A percentile compares a stretch with the other conserved stretches of the same genome.
Conservation (phyloP, 164 flowering plant genomes). For the Paratinospora sagittata region DNA sequence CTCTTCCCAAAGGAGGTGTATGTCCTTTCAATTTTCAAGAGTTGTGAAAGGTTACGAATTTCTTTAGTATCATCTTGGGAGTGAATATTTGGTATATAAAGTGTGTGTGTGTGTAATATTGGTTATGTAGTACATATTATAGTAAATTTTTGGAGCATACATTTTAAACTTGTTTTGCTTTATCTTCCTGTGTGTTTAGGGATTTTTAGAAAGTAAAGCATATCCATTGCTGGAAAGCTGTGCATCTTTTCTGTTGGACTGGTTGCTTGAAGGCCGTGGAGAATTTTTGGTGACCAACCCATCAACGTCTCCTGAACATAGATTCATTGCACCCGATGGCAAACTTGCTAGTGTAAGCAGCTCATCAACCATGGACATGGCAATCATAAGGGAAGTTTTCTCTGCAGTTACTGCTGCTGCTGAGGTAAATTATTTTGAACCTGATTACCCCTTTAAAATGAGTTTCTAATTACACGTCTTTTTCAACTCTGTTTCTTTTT, state of each 20-base stretch:
- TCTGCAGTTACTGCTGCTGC: conserved; percentile 65
- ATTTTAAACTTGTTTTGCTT: background rate
- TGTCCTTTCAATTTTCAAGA: too few species aligned
- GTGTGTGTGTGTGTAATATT: too few species aligned
- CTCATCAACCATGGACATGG: conserved; percentile 91
- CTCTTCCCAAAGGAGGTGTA: too few species aligned
- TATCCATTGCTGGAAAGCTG: conserved; percentile 85
- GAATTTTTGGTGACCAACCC: conserved; percentile 83
- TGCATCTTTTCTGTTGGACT: conserved; percentile 71
- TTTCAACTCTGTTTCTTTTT: background rate
- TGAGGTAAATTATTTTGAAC: conserved; percentile 41
- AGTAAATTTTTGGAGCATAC: background rate
- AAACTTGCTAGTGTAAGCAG: conserved; percentile 88
- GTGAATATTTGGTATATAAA: too few species aligned
- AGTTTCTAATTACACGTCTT: background rate
- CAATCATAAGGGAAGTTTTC: conserved; percentile 80
- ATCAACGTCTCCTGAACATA: conserved; percentile 95
- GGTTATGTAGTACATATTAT: too few species aligned
- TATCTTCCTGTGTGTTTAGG: conserved; percentile 27
- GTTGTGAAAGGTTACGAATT: too few species aligned
- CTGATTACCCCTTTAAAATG: background rate
- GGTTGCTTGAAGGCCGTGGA: conserved; percentile 75
- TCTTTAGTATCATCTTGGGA: too few species aligned
- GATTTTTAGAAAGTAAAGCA: conserved; percentile 64
- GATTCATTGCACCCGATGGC: conserved; percentile 80